phyloP scores from a whole-genome alignment of 2,329 filamentous ascomycete genomes.

The Fulvia fulva region DNA sequence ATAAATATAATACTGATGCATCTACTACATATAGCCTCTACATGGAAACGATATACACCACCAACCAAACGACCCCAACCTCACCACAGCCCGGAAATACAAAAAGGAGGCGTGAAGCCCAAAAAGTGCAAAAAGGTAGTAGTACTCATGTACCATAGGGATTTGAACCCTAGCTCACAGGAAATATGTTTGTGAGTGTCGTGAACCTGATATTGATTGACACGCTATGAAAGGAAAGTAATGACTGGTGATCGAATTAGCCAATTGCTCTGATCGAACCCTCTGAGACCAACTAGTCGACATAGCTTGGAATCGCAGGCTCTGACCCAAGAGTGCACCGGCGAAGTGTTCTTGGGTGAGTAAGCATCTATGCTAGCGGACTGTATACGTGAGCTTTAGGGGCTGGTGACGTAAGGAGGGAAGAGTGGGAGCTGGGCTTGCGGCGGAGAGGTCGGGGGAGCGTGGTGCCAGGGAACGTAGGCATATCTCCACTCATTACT shows the following conservation, averaged over 20 bases:
- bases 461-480: no score
- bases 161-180: neutral
- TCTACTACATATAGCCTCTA: no score
- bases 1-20: no score
- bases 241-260: neutral
- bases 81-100: no score
- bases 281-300: neutral
- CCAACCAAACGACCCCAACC: no score
- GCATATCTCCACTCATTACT: no score
- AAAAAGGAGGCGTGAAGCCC: no score
- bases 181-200: neutral
- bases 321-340: neutral
- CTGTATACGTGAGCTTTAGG: neutral
- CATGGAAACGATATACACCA: no score
- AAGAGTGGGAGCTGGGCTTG: no score
- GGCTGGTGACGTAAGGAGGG: no score
- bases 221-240: neutral
- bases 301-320: neutral
- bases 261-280: neutral
- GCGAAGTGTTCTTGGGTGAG: neutral
- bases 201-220: neutral
- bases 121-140: neutral
- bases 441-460: no score
- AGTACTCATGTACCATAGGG: neutral
- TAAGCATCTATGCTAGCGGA: neutral